Evolutionary conservation across 192 early-diverging fungal species (phyloP), one percentile per base, ranked within the genome.

Genomic region (Phlyctochytrium planicorne): DNA sequence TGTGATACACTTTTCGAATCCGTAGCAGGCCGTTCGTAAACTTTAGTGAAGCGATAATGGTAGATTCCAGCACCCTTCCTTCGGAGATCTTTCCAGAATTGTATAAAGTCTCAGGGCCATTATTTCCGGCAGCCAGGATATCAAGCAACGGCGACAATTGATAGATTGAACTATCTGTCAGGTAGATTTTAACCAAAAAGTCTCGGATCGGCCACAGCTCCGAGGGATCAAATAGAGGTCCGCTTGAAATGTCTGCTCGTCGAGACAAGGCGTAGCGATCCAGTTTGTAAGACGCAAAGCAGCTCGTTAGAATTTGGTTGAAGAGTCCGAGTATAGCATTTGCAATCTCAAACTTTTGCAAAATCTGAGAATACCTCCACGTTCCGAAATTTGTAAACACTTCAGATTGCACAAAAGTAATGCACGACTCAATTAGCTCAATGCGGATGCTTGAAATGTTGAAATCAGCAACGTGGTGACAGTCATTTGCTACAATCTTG

Each of bases 321-420:
- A 70, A 81, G 24, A 84, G 10, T 25, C 53, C 16, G 20, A 82
- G 65, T 30, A 81, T 65, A 23, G 40, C 56, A 17, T 71, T 30
- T 10, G 76, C 76, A 47, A 82, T 79, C 57, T 64, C 56, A 24
- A 73, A 63, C 59, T 82, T 81, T 50, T 81, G 70, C 27, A 47
- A 32, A 23, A 82, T n/a, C 4, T 65, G 30, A 0, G 60, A 62
- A 60, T 80, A 84, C 52, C 82, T 35, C 82, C 82, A 84, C 3
- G 67, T 35, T 2, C 60, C 33, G 55, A 77, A 75, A 34, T 69
- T 70, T 10, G 80, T 60, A 37, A 84, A 84, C 6, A 84, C 60
- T 53, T 84, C 78, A 6, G 53, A 25, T 32, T 81, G 72, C 4
- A 84, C 65, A 63, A 69, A 82, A 30, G 57, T 30, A 23, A 84